Percentiles rank a stretch among this genome's conserved stretches.
Evolutionary conservation across 129 eudicot species (phyloP).

Genomic region (Smallanthus sonchifolius): DNA sequence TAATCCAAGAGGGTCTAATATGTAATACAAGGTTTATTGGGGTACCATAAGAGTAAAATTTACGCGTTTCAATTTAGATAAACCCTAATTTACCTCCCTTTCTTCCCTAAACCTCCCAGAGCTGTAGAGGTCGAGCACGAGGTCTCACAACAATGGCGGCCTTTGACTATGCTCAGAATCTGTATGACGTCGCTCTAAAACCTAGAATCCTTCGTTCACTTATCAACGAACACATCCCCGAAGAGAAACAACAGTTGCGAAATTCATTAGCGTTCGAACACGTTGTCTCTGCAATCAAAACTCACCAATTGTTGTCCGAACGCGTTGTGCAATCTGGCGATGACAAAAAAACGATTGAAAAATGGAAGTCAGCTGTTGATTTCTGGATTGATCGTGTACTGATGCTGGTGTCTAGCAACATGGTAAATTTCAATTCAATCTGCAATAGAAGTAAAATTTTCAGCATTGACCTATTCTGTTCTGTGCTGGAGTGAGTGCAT

Average conservation of each 20-base stretch:
- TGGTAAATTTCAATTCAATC: slow-evolving; percentile 41
- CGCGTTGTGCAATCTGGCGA: slow-evolving; percentile 15
- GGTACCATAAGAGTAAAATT: background rate
- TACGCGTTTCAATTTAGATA: background rate
- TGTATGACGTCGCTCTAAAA: slow-evolving; percentile 52
- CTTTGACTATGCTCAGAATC: slow-evolving; percentile 37
- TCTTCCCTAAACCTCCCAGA: slow-evolving; percentile 17
- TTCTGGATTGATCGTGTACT: slow-evolving; percentile 64
- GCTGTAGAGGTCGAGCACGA: slow-evolving; percentile 8
- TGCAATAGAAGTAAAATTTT: background rate
- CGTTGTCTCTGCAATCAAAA: slow-evolving; percentile 51
- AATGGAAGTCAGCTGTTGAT: slow-evolving; percentile 73
- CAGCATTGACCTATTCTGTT: background rate
- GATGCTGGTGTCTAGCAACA: slow-evolving; percentile 43
- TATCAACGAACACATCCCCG: slow-evolving; percentile 59
- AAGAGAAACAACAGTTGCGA: slow-evolving; percentile 55
- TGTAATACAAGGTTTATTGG: background rate
- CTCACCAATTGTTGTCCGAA: slow-evolving; percentile 62
- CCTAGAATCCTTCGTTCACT: slow-evolving; percentile 67
- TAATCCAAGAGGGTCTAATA: slow-evolving; percentile 4
- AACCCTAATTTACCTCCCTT: slow-evolving; percentile 23
- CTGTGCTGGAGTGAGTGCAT: background rate
- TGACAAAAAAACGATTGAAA: slow-evolving; percentile 30
- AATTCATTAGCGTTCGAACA: slow-evolving; percentile 43
- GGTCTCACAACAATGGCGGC: slow-evolving; percentile 45